phyloP scores from a whole-genome alignment of 495 filamentous ascomycete species.

The Xylaria grammica region DNA sequence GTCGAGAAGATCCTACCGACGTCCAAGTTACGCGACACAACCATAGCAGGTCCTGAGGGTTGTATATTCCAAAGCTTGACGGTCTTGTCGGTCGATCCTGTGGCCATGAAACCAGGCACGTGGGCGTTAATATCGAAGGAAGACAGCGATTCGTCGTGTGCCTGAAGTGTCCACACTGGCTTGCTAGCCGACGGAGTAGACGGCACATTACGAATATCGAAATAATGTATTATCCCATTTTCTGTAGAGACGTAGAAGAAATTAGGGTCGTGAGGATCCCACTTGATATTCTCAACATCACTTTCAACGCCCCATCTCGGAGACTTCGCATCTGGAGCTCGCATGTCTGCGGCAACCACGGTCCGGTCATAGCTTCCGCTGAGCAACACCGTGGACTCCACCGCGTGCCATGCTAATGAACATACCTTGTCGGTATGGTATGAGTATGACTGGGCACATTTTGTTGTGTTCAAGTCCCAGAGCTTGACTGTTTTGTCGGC shows the following conservation, averaged over 20 bases:
- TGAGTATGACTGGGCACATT: constrained; percentile 91
- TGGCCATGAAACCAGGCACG: constrained; percentile 91
- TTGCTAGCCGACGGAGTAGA: constrained; percentile 72
- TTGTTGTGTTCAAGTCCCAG: constrained; percentile 91
- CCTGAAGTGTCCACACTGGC: constrained; percentile 91
- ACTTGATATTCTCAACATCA: constrained; percentile 89
- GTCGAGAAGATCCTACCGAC: constrained; percentile 95
- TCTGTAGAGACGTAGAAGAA: constrained; percentile 96
- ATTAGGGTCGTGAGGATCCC: constrained; percentile 91
- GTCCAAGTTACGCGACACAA: constrained; percentile 87
- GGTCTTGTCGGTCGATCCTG: constrained; percentile 88
- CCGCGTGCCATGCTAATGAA: constrained; percentile 89
- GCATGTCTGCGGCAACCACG: constrained; percentile 89
- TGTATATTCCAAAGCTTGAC: constrained; percentile 97
- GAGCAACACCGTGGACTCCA: constrained; percentile 83
- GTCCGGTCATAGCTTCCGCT: constrained; percentile 95
- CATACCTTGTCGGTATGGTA: constrained; percentile 96
- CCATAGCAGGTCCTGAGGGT: constrained; percentile 78
- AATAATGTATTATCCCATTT: constrained; percentile 83
- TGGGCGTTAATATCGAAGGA: constrained; percentile 90
- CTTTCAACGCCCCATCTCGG: constrained; percentile 90
- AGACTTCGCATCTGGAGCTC: constrained; percentile 76
- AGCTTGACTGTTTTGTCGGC: constrained; percentile 97
- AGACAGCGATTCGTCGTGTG: constrained; percentile 91
- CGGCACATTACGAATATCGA: constrained; percentile 75